Evolutionary conservation across 768 basidiomycete genomes (phyloP).

Genomic region (Xerocomellus amylosporus): DNA sequence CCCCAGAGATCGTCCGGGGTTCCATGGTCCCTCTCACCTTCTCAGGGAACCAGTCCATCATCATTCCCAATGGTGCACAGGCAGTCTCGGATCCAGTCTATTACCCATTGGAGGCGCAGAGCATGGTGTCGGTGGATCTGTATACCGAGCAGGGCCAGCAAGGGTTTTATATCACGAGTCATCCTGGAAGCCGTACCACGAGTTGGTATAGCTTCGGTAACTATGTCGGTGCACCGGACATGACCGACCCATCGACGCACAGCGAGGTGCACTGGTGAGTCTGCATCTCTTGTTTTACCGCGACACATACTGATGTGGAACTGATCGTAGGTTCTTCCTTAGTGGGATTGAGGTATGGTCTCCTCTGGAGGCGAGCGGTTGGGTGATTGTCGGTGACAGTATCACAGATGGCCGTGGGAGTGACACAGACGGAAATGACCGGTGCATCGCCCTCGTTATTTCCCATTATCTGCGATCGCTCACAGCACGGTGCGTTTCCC

Average conservation of each 20-base stretch:
- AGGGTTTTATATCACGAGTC: slow-evolving; percentile 2
- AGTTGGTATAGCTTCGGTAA: slow-evolving; percentile 4
- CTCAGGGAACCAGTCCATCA: slow-evolving; percentile 2
- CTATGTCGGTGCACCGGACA: slow-evolving; percentile 1
- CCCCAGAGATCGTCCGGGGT: not conserved
- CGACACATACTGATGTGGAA: slow-evolving; percentile 6
- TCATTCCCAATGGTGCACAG: not conserved
- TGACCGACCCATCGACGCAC: slow-evolving; percentile 14
- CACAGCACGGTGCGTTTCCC: not conserved
- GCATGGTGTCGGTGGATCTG: not conserved
- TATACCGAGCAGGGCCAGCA: slow-evolving; percentile 1
- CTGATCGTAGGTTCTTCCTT: not conserved
- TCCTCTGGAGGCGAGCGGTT: not conserved
- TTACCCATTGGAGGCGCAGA: not conserved
- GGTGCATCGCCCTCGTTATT: not conserved
- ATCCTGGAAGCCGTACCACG: not conserved
- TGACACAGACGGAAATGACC: slow-evolving; percentile 1
- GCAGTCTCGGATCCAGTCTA: not conserved
- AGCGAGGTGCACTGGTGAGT: not conserved
- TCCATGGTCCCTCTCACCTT: not conserved
- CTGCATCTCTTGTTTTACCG: not conserved
- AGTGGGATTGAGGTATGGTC: slow-evolving; percentile 6
- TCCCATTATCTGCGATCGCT: not conserved
- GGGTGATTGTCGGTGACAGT: slow-evolving; percentile 2
- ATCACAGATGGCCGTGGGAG: slow-evolving; percentile 6